These are phyloP conservation scores for Picea glauca DNA, from an alignment of 75 land plant genomes.

Conservation along the genomic window DNA sequence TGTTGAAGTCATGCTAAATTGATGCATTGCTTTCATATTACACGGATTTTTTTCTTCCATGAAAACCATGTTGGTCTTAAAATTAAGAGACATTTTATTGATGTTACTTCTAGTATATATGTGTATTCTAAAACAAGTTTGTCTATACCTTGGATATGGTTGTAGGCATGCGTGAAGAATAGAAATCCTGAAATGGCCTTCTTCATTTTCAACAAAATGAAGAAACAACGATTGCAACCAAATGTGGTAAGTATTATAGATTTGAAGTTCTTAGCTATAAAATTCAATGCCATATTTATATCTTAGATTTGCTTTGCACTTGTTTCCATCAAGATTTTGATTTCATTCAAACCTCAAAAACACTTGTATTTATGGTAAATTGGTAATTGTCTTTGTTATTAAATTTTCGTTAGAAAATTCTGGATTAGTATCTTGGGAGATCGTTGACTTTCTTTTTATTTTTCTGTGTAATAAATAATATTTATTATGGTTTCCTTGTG, in stretches of 20 bases:
- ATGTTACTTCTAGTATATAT: background rate
- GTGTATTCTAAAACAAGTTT: background rate
- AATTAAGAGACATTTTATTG: background rate
- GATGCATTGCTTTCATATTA: background rate
- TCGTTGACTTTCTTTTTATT: too few relatives aligned
- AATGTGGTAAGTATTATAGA: constrained; percentile 41
- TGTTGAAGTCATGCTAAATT: background rate
- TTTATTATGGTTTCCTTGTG: background rate
- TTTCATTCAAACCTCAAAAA: too few relatives aligned
- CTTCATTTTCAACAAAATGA: constrained; percentile 66
- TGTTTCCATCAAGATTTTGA: background rate
- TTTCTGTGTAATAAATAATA: too few relatives aligned
- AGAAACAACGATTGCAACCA: constrained; percentile 42
- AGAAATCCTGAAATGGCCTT: constrained; percentile 54
- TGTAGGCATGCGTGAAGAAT: constrained; percentile 60
- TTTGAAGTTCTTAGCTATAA: background rate
- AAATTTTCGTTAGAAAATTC: too few relatives aligned
- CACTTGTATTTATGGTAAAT: too few relatives aligned
- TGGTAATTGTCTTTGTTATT: too few relatives aligned
- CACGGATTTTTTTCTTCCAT: background rate
- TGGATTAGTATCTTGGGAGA: too few relatives aligned
- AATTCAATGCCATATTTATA: background rate
- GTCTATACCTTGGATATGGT: background rate
- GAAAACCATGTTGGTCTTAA: background rate
- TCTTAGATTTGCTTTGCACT: background rate